phyloP scores from a whole-genome alignment of 2,329 filamentous ascomycete species.

The Ascochyta clinopodiicola region DNA sequence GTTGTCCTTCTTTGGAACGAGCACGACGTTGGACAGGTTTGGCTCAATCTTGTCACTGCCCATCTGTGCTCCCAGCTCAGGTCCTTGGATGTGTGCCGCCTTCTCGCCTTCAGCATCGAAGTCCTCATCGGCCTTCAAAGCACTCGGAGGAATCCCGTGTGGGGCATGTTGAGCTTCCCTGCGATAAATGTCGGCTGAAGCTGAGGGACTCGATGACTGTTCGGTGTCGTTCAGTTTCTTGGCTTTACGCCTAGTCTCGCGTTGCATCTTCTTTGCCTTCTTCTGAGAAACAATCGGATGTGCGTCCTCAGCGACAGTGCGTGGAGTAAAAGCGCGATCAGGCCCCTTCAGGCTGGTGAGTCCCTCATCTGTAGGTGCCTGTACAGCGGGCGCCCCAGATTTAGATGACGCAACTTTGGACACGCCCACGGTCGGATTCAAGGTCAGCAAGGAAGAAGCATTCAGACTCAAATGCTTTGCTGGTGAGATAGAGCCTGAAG shows the following conservation, averaged over 20 bases:
- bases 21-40: background rate
- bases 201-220: background rate
- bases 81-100: background rate
- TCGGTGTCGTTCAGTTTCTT: constrained; percentile 21
- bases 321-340: background rate
- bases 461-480: background rate
- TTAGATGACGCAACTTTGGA: too few relatives aligned
- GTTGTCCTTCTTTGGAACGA: background rate
- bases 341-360: background rate
- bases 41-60: background rate
- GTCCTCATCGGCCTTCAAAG: background rate
- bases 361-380: background rate
- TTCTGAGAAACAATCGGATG: constrained; percentile 25
- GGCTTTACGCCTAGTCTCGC: constrained; percentile 28
- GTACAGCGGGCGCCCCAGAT: background rate
- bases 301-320: background rate
- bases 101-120: background rate
- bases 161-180: background rate
- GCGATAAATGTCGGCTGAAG: background rate
- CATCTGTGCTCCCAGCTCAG: background rate
- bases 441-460: background rate
- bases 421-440: background rate
- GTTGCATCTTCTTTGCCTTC: constrained; percentile 33
- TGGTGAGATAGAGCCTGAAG: background rate
- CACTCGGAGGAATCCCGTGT: background rate